Evolutionary conservation across 257 asterid genomes (phyloP), one percentile per base, ranked within the genome.

Genomic region (Penstemon barbatus): DNA sequence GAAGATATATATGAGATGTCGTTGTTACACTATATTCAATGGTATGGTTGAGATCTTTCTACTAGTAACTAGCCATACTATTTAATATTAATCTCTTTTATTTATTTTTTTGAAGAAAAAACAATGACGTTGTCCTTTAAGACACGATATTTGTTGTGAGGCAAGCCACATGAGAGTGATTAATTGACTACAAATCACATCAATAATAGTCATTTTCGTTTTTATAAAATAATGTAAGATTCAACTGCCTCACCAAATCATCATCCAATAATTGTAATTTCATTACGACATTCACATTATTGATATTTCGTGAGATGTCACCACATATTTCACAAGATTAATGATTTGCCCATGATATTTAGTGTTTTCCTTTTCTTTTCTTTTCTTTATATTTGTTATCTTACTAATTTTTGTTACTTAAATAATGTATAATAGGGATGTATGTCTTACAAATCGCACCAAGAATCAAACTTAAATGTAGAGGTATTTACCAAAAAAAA

Each of bases 271-370:
- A 57, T 0, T 66, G 25, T 75, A 59, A 45, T 76, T 15, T 62
- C 70, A 74, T 68, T 37, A 64, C 67, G 44, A 73, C 82, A 56
- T 56, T 67, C 60, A 56, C 69, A 61, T 25, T 25, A 25, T 25
- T 25, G 33, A 25, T 25, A 25, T 25, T 25, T 25, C 33, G 33
- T 25, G 33, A 72, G 66, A 70, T 40, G 51, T 25, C 73, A 65
- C 72, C 77, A 69, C 25, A 69, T 65, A 25, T 25, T 25, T 25
- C 33, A 25, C 33, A 25, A 25, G 33, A 25, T 25, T 25, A 25
- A 25, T 25, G 2, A 25, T 25, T 25, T 25, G 33, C 33, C 33
- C 33, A 25, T 25, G 2, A 25, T 25, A 25, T 25, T 25, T 25
- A 25, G 33, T 0, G 33, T 25, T 25, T 25, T 25, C 2, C 33